These are phyloP conservation scores for Thielaviopsis ethacetica DNA, from an alignment of 2,329 filamentous ascomycete species.

Conservation along the genomic window DNA sequence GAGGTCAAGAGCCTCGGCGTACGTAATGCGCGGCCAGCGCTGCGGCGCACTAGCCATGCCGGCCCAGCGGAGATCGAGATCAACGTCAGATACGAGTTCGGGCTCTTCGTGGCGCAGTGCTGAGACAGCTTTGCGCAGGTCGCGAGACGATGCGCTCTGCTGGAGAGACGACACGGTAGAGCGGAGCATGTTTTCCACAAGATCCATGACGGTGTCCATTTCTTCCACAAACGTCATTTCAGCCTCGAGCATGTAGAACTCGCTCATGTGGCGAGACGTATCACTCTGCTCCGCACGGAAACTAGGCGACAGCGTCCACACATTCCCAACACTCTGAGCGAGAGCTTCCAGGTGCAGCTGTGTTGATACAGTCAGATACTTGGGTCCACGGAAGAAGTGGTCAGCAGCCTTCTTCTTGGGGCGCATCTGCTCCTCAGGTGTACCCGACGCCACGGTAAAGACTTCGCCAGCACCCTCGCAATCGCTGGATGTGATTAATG, in stretches of 20 bases:
- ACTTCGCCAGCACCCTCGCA: slow-evolving; percentile 95
- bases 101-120: slow-evolving; percentile 1
- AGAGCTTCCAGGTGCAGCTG: slow-evolving; percentile 91
- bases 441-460: slow-evolving; percentile 50
- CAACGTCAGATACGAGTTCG: slow-evolving; percentile 23
- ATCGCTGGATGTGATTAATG: slow-evolving; percentile 89
- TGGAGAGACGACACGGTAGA: slow-evolving; percentile 26
- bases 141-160: slow-evolving; percentile 28
- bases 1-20: slow-evolving; percentile 56
- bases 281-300: slow-evolving; percentile 91
- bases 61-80: slow-evolving; percentile 54
- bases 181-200: slow-evolving; percentile 66
- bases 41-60: slow-evolving; percentile 35
- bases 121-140: slow-evolving; percentile 22
- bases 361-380: slow-evolving; percentile 89
- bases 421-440: slow-evolving; percentile 15
- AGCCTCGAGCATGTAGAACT: slow-evolving; percentile 97
- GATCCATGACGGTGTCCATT: slow-evolving; percentile 54
- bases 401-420: slow-evolving; percentile 22
- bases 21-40: slow-evolving; percentile 68
- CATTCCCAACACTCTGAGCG: slow-evolving; percentile 71
- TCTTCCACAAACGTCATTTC: slow-evolving; percentile 66
- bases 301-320: slow-evolving; percentile 87
- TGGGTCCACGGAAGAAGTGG: slow-evolving; percentile 68
- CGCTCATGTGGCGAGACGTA: slow-evolving; percentile 82